phyloP scores from a whole-genome alignment of 495 filamentous ascomycete genomes.

The Letharia columbiana region DNA sequence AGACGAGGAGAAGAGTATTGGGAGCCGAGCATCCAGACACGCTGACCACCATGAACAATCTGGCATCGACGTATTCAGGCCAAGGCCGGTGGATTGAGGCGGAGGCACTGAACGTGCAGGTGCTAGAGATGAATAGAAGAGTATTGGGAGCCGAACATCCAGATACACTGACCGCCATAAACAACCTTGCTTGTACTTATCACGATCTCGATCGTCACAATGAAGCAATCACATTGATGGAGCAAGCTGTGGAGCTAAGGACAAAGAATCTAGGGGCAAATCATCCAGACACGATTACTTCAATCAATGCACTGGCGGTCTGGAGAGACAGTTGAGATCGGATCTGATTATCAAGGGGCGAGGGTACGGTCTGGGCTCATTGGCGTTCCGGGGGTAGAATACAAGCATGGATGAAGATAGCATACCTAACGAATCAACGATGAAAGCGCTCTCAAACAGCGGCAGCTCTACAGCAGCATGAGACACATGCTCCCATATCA shows the following conservation, averaged over 20 bases:
- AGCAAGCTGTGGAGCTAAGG: constrained; percentile 8
- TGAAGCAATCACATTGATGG: constrained; percentile 19
- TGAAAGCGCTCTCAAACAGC: too few species aligned
- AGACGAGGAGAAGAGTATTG: constrained; percentile 1
- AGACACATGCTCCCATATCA: too few species aligned
- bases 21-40: constrained; percentile 8
- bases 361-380: too few species aligned
- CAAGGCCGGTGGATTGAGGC: constrained; percentile 7
- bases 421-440: too few species aligned
- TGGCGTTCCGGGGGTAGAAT: too few species aligned
- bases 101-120: not conserved
- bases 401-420: too few species aligned
- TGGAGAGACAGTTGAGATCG: too few species aligned
- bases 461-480: too few species aligned
- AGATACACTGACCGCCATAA: constrained; percentile 23
- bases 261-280: constrained; percentile 1
- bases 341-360: too few species aligned
- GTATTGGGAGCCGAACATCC: not conserved
- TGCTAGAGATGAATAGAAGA: constrained; percentile 27
- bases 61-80: not conserved
- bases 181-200: constrained; percentile 23
- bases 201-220: constrained; percentile 3
- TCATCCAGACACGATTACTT: constrained; percentile 1
- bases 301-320: not conserved
- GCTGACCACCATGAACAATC: constrained; percentile 9